phyloP scores from a whole-genome alignment of 345 rosid genomes.

The Pelargonium nanum region DNA sequence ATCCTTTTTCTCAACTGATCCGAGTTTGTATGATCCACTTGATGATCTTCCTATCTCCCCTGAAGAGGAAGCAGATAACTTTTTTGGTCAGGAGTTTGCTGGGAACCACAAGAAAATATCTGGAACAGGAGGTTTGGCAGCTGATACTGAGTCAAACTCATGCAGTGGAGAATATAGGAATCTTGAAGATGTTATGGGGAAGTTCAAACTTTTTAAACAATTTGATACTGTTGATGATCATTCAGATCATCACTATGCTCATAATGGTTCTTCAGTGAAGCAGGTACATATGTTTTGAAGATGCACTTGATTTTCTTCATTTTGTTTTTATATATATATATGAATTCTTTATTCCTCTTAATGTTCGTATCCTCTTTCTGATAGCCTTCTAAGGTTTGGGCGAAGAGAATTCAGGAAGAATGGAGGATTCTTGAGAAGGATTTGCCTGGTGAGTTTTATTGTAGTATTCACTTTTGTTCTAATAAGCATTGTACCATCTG shows the following conservation, averaged over 20 bases:
- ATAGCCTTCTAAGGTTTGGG: conserved; percentile 61
- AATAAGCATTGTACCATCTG: not conserved
- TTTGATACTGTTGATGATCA: conserved; percentile 70
- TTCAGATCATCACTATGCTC: conserved; percentile 53
- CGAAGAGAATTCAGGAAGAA: conserved; percentile 71
- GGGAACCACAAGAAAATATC: not conserved
- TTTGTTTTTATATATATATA: no score
- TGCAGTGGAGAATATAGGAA: not conserved
- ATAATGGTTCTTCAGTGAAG: conserved; percentile 24
- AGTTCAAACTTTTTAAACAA: conserved; percentile 47
- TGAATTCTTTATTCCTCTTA: not conserved
- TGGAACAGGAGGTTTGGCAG: not conserved
- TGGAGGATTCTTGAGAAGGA: conserved; percentile 80
- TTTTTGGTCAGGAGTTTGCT: not conserved
- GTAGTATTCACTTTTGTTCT: conserved; percentile 2
- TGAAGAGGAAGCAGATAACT: not conserved
- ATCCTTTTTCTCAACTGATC: not conserved
- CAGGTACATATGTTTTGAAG: conserved; percentile 40
- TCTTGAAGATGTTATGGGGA: conserved; percentile 37
- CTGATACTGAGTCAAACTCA: not conserved
- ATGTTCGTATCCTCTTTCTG: conserved; percentile 10
- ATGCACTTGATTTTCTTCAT: conserved; percentile 2
- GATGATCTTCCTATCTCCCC: not conserved
- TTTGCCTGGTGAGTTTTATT: conserved; percentile 56
- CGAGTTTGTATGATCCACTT: not conserved